Base-by-base conservation (phyloP, 2,329 filamentous ascomycete genomes). In the Penicillium sp. region DNA sequence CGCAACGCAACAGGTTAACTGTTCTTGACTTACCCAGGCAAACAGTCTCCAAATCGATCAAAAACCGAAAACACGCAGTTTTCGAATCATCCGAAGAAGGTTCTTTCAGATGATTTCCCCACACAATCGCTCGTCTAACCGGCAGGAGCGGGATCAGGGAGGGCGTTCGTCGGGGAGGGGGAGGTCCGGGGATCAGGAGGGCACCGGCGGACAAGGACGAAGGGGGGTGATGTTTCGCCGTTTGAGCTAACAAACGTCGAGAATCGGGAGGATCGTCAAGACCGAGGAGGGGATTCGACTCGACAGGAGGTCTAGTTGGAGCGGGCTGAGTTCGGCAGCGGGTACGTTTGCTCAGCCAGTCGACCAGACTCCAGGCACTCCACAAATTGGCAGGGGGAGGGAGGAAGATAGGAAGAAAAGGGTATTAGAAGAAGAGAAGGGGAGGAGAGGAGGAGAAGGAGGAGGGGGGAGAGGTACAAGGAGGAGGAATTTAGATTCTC, bases 211-310 rank as follows among this genome's bases (percentile, higher is more conserved):
- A 70, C 68, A 65, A 35, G 62, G 65, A 54, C 49, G 47, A 58
- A 64, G 64, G 49, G 62, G 60, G 55, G 58, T 64, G 57, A 51
- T 59, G n/a, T 50, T 38, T 73, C 71, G 71, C 67, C 73, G 73
- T 75, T 75, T 74, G 69, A 75, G 71, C 66, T 74, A 74, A 75
- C 73, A 75, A 75, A 75, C 74, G 74, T 73, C 73, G 72, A 73
- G 35, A 61, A 59, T 63, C 41, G 57, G 62, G 65, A 63, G 65
- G 63, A 64, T 67, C 66, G 72, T 76, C 74, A 68, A 73, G 71
- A 66, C 65, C 70, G 67, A 66, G 71, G 70, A 71, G 71, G 72
- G 70, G 72, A 74, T 71, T 74, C 73, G 71, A 71, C 70, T 76
- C 67, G 71, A 76, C 71, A 71, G 69, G 71, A 75, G 72, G 69